These are phyloP conservation scores for Butyriboletus loyo DNA, from an alignment of 768 basidiomycete species.

Conservation along the genomic window DNA sequence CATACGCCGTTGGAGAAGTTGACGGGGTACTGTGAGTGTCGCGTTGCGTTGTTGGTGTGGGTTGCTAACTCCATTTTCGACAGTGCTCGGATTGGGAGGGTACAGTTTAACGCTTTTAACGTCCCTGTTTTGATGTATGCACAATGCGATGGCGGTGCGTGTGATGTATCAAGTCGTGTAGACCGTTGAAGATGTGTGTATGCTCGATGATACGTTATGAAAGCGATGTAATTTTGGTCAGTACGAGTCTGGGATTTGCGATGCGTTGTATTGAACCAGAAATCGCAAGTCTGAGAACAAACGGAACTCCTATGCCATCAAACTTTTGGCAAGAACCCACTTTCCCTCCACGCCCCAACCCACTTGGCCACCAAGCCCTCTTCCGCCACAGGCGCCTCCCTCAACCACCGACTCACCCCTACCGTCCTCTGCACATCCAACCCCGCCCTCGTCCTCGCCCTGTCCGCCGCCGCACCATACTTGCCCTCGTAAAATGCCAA, in stretches of 20 bases:
- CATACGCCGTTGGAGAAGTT: slow-evolving; percentile 87
- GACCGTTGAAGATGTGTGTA: not conserved
- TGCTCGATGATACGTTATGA: not conserved
- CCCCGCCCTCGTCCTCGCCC: slow-evolving; percentile 1
- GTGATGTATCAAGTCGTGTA: not conserved
- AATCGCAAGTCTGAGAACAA: not conserved
- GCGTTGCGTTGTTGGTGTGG: too few species aligned
- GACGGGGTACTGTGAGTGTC: slow-evolving; percentile 71
- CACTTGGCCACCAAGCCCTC: slow-evolving; percentile 39
- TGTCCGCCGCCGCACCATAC: slow-evolving; percentile 18
- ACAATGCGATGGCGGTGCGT: not conserved
- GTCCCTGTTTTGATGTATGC: slow-evolving; percentile 10
- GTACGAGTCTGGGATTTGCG: not conserved
- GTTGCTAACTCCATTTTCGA: slow-evolving; percentile 1
- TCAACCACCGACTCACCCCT: slow-evolving; percentile 15
- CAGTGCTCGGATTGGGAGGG: slow-evolving; percentile 39
- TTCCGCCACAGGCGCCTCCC: slow-evolving; percentile 10
- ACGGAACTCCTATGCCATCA: not conserved
- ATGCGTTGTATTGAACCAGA: too few species aligned
- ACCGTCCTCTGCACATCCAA: slow-evolving; percentile 10
- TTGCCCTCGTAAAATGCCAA: slow-evolving; percentile 24
- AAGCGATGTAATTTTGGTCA: not conserved
- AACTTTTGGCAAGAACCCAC: slow-evolving; percentile 31
- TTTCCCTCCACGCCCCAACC: slow-evolving; percentile 40
- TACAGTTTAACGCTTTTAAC: slow-evolving; percentile 35